A percentile compares a stretch with the other conserved stretches of the same genome.
Evolutionary conservation across 108 stramenopile species (phyloP).

Genomic region (Hondaea fermentalgiana): DNA sequence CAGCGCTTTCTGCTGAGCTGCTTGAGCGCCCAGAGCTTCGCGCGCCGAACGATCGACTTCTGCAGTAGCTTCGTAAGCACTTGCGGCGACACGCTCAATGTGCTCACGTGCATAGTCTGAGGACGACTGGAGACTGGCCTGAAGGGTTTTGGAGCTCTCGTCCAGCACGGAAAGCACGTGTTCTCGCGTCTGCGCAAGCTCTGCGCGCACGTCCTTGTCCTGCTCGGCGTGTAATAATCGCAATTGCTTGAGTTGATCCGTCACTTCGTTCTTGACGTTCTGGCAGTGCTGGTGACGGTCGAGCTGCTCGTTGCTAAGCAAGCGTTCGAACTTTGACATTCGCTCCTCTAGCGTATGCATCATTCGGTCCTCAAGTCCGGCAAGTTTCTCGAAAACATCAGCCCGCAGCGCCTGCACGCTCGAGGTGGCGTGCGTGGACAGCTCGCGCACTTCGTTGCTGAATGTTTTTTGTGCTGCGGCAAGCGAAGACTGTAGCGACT

Average conservation of each 20-base stretch:
- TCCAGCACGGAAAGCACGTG: not conserved
- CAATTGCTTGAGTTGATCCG: not conserved
- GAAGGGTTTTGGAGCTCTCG: not conserved
- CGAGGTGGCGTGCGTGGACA: not conserved
- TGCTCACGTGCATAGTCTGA: not conserved
- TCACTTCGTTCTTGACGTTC: not conserved
- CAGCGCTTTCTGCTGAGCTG: not conserved
- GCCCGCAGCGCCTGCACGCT: not conserved
- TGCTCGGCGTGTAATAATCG: not conserved
- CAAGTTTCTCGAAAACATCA: not conserved
- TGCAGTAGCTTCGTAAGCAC: not conserved
- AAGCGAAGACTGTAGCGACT: not conserved
- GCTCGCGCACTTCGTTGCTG: not conserved
- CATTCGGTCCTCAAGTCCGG: not conserved
- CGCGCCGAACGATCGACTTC: not conserved
- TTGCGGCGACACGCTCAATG: not conserved
- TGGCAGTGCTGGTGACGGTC: not conserved
- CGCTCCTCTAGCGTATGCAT: not conserved
- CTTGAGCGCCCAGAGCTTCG: not conserved
- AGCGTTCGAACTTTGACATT: not conserved
- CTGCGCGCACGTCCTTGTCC: not conserved
- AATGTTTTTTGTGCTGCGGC: not conserved
- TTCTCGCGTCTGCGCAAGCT: not conserved
- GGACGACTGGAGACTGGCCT: not conserved
- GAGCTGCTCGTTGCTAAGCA: not conserved